Conservation (phyloP, 73 alveolate genomes). For the Breviolum minutum region DNA sequence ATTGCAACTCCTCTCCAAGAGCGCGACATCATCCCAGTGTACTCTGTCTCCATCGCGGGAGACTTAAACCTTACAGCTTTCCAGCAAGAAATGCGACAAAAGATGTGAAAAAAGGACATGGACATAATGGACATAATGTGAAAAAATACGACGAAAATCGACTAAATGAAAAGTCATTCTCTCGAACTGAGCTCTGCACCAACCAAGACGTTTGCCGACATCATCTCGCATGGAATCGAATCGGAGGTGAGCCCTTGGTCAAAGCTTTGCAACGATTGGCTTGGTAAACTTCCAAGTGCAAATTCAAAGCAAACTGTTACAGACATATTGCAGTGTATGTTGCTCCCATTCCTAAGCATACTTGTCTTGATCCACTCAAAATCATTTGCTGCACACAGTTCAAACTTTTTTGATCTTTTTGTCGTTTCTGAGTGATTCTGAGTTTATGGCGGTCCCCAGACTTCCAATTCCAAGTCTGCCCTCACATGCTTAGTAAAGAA, state of each 20-base stretch:
- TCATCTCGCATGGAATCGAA: constrained; percentile 82
- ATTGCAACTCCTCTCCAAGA: background rate
- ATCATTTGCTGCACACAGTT: too few relatives aligned
- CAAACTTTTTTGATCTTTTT: too few relatives aligned
- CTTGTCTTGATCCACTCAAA: too few relatives aligned
- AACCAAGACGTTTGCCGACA: constrained; percentile 60
- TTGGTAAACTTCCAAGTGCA: too few relatives aligned
- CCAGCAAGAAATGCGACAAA: too few relatives aligned
- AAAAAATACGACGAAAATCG: background rate
- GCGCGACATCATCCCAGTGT: constrained; percentile 13
- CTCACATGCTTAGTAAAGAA: background rate
- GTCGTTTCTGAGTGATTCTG: background rate
- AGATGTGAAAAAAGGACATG: too few relatives aligned
- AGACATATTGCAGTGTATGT: too few relatives aligned
- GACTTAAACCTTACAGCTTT: constrained; percentile 4
- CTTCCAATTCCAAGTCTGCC: constrained; percentile 26
- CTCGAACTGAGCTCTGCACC: background rate
- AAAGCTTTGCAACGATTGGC: too few relatives aligned
- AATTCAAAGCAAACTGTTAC: too few relatives aligned
- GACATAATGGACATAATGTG: background rate
- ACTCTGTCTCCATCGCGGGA: constrained; percentile 25
- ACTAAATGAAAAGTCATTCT: background rate
- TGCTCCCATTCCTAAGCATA: too few relatives aligned
- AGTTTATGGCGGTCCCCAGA: constrained; percentile 42
- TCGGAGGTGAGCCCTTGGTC: constrained; percentile 73